Conservation (phyloP, 2,329 filamentous ascomycete genomes). For the Coniochaeta sp. region DNA sequence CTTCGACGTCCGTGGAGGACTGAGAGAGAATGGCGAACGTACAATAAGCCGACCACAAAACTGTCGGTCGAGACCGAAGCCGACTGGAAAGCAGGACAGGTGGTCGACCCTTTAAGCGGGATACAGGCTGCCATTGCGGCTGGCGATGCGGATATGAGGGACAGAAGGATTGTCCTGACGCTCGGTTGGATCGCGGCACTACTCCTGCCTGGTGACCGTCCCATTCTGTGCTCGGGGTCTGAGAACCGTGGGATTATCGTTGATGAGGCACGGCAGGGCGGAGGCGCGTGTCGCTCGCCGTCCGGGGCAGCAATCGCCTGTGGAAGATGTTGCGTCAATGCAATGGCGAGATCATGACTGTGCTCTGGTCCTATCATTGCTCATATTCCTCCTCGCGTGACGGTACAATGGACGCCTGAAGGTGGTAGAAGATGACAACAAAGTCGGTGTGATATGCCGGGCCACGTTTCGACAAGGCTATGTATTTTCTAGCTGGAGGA, state of each 20-base stretch:
- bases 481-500: slow-evolving; percentile 6
- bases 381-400: slow-evolving; percentile 9
- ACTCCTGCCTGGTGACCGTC: slow-evolving; percentile 4
- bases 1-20: background rate
- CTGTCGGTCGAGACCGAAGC: slow-evolving; percentile 63
- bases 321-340: slow-evolving; percentile 5
- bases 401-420: background rate
- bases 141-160: slow-evolving; percentile 26
- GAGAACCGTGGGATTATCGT: background rate
- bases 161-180: slow-evolving; percentile 11
- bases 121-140: slow-evolving; percentile 41
- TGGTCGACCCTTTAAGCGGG: slow-evolving; percentile 60
- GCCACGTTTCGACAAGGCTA: slow-evolving; percentile 1
- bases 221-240: background rate
- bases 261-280: background rate
- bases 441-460: background rate
- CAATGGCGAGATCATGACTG: slow-evolving; percentile 13
- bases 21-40: slow-evolving; percentile 24
- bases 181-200: slow-evolving; percentile 6
- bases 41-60: slow-evolving; percentile 56
- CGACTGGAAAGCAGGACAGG: slow-evolving; percentile 64
- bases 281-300: background rate
- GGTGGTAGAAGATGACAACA: background rate
- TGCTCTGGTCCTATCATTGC: slow-evolving; percentile 11
- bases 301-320: background rate